Evolutionary conservation across 2,329 filamentous ascomycete species (phyloP).

Genomic region (Xylariaceae sp.): DNA sequence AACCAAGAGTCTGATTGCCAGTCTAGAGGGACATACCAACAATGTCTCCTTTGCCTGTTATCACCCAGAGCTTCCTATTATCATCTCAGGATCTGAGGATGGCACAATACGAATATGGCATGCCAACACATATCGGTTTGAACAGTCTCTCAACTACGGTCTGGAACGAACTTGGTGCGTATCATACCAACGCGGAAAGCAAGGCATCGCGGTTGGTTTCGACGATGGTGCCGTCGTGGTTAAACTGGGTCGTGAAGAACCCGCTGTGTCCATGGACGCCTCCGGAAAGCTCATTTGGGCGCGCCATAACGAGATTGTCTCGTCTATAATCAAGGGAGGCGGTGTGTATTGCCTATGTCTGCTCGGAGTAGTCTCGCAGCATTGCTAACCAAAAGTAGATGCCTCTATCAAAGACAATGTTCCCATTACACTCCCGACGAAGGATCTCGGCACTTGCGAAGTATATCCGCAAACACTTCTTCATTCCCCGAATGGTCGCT

Average conservation of each 20-base stretch:
- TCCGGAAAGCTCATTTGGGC: constrained; percentile 97
- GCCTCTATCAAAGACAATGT: constrained; percentile 80
- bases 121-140: constrained; percentile 92
- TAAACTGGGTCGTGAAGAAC: constrained; percentile 95
- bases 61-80: constrained; percentile 92
- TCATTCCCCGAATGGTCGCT: constrained; percentile 93
- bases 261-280: constrained; percentile 93
- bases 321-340: constrained; percentile 88
- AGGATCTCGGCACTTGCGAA: constrained; percentile 94
- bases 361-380: neutral
- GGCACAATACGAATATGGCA: constrained; percentile 98
- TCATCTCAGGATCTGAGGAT: constrained; percentile 96
- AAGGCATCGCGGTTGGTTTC: constrained; percentile 92
- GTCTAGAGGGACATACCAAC: constrained; percentile 92
- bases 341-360: constrained; percentile 41
- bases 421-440: constrained; percentile 79
- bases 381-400: constrained; percentile 49
- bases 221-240: constrained; percentile 97
- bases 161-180: constrained; percentile 97
- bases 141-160: constrained; percentile 94
- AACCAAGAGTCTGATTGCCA: constrained; percentile 94
- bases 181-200: constrained; percentile 88
- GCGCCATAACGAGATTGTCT: constrained; percentile 90
- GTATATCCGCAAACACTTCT: constrained; percentile 92
- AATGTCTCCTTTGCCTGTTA: constrained; percentile 99